Evolutionary conservation across 768 basidiomycete genomes (phyloP).

Genomic region (Hericium coralloides): DNA sequence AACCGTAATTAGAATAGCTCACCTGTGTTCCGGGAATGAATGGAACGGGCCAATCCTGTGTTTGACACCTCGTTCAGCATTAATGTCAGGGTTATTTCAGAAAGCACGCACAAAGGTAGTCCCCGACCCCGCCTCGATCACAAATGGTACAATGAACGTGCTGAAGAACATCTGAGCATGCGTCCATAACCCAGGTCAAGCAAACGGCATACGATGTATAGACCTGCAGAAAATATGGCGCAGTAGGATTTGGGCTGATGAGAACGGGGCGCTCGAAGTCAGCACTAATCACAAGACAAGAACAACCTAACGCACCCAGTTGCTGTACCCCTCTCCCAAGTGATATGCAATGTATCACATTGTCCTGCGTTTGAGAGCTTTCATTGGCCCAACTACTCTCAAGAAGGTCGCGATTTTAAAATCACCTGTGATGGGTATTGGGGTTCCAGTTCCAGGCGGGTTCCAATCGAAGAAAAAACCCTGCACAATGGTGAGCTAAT

Average conservation of each 20-base stretch:
- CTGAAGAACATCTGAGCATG: slow-evolving; percentile 21
- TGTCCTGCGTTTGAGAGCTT: slow-evolving; percentile 17
- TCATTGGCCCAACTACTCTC: not conserved
- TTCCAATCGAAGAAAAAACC: slow-evolving; percentile 25
- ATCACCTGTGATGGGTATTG: slow-evolving; percentile 24
- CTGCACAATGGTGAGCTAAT: slow-evolving; percentile 3
- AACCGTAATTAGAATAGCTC: slow-evolving; percentile 6
- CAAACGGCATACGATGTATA: slow-evolving; percentile 45
- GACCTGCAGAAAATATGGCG: slow-evolving; percentile 52
- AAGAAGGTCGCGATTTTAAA: not conserved
- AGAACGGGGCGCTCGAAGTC: not conserved
- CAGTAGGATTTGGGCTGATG: slow-evolving; percentile 41
- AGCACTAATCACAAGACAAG: not conserved
- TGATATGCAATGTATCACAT: slow-evolving; percentile 24
- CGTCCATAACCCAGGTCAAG: not conserved
- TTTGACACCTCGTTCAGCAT: not conserved
- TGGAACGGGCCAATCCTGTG: slow-evolving; percentile 49
- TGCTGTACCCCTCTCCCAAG: slow-evolving; percentile 19
- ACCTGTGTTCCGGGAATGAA: slow-evolving; percentile 51
- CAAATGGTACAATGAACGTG: slow-evolving; percentile 40
- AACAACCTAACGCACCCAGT: slow-evolving; percentile 17
- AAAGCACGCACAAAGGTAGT: slow-evolving; percentile 36
- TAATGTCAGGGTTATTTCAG: not conserved
- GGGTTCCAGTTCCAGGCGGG: slow-evolving; percentile 19
- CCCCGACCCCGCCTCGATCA: slow-evolving; percentile 38